Evolutionary conservation across 805 yeast species (phyloP), one percentile per base, ranked within the genome.

Genomic region (Sugiyamaella chiloensis): DNA sequence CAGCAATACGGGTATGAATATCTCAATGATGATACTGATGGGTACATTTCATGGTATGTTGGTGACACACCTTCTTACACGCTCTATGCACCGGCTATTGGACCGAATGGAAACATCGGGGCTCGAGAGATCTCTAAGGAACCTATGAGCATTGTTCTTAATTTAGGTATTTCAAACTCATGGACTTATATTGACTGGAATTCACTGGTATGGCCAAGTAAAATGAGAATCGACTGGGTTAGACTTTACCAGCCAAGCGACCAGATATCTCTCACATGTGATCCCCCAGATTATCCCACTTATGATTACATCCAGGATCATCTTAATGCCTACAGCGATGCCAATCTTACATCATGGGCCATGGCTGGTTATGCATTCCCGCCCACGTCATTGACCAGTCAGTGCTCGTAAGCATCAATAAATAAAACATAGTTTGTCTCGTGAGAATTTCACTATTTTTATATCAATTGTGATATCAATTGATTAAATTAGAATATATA

Each of bases 101-200:
- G 87, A 49, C 96, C 96, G 30, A 86, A 86, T 64, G 98, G 99
- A 56, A 91, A 91, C 65, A 70, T 91, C 55, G 93, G 80, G 34
- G 80, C 85, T 84, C 80, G 98, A 66, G 68, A 78, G 54, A 77
- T 91, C 24, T 74, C 93, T 19, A 83, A 85, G 63, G 99, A 91
- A 63, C 98, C 98, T 54, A 89, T 91, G 97, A 76, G 95, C 1
- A 76, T 91, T 52, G 69, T 91, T 55, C 61, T 91, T 73, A 91
- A 91, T 65, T 68, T 91, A 69, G 99, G 96, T 73, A 70, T 91
- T 45, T 90, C 97, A 12, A 85, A 83, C 60, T 85, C 81, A 51
- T 91, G 98, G 98, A 87, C 93, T 5, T 87, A 86, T 65, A 91
- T 91, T 52, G 91, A 89, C 68, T 91, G 96, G 96, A 79, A 81